Evolutionary conservation across 257 asterid genomes (phyloP).

Genomic region (Nemophila menziesii): DNA sequence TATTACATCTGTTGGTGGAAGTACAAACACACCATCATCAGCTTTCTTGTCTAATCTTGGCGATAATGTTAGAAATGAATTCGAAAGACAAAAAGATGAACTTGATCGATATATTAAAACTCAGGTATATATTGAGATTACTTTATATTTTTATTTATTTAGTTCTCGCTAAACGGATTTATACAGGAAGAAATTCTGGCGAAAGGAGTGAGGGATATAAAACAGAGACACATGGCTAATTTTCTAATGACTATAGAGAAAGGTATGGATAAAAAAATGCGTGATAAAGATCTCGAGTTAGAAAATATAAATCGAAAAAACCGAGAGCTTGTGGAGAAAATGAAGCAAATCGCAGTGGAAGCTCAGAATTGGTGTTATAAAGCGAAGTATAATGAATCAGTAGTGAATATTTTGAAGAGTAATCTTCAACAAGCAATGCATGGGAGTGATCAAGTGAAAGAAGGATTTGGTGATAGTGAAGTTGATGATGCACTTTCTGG

Average conservation of each 20-base stretch:
- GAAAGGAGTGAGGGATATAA: conserved; percentile 51
- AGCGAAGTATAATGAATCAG: conserved; percentile 82
- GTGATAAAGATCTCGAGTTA: conserved; percentile 54
- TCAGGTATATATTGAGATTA: conserved; percentile 39
- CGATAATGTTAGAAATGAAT: conserved; percentile 43
- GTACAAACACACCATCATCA: conserved; percentile 40
- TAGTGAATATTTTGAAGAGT: conserved; percentile 43
- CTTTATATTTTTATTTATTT: background rate
- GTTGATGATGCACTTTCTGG: conserved; percentile 55
- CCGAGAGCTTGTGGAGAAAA: conserved; percentile 54
- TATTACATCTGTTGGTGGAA: conserved; percentile 57
- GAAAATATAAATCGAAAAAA: conserved; percentile 48
- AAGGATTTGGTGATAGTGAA: conserved; percentile 64
- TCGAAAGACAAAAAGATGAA: conserved; percentile 54
- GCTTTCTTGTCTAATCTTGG: conserved; percentile 33
- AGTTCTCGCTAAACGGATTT: conserved; percentile 10
- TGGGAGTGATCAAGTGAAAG: conserved; percentile 34
- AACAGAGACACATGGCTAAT: conserved; percentile 64
- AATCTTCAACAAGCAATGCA: conserved; percentile 59
- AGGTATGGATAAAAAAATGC: conserved; percentile 33
- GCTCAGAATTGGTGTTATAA: conserved; percentile 78
- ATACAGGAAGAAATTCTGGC: conserved; percentile 53
- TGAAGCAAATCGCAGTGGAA: conserved; percentile 54
- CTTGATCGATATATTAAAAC: conserved; percentile 46
- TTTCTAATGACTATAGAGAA: conserved; percentile 42